Conservation (phyloP, 345 rosid genomes). For the Trapa incisa region DNA sequence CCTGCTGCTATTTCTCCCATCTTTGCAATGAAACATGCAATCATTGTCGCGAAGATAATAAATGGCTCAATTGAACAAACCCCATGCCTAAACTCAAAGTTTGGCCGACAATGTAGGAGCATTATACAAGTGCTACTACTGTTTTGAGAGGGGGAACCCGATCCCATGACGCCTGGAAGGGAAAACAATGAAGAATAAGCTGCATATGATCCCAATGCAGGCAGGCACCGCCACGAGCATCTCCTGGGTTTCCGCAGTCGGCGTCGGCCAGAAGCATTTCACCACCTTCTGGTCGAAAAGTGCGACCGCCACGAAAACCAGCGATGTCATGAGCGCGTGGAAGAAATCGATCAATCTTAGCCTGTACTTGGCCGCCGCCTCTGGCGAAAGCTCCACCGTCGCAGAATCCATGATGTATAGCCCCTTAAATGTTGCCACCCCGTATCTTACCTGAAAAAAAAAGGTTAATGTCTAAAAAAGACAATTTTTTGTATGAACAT, state of each 20-base stretch:
- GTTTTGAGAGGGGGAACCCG: constrained; percentile 40
- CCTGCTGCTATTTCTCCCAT: too few relatives aligned
- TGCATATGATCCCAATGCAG: constrained; percentile 33
- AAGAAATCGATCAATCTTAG: constrained; percentile 42
- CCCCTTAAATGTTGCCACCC: constrained; percentile 49
- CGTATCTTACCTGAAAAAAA: constrained; percentile 17
- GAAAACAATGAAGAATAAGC: constrained; percentile 38
- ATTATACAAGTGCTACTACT: neutral
- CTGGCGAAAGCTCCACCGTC: constrained; percentile 16
- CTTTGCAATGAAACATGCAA: too few relatives aligned
- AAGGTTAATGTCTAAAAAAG: too few relatives aligned
- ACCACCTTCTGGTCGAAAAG: constrained; percentile 58
- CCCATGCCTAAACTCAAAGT: too few relatives aligned
- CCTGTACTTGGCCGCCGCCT: constrained; percentile 29
- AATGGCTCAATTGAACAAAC: too few relatives aligned
- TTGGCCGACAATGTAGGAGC: too few relatives aligned
- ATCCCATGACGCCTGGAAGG: constrained; percentile 71
- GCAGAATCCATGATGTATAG: constrained; percentile 38
- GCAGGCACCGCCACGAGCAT: constrained; percentile 32
- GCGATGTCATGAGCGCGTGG: constrained; percentile 44
- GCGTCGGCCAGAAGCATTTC: constrained; percentile 40
- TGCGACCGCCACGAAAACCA: constrained; percentile 47
- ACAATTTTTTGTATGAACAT: too few relatives aligned
- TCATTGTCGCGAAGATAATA: too few relatives aligned
- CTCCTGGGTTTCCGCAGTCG: constrained; percentile 33